Conservation (phyloP, 2,329 filamentous ascomycete genomes). For the Penicillium freii region DNA sequence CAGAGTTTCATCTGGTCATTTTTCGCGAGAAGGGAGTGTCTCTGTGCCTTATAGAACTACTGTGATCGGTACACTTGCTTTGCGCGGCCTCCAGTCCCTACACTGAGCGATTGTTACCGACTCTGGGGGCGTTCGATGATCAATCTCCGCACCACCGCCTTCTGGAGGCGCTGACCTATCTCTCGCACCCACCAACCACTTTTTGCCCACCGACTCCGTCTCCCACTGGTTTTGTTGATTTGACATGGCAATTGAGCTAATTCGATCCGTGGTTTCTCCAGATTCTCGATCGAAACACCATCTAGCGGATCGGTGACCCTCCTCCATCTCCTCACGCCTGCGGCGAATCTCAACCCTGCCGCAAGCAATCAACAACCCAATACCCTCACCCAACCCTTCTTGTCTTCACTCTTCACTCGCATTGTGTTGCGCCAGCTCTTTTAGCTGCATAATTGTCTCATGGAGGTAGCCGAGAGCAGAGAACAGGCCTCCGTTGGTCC, state of each 20-base stretch:
- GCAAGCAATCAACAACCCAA: conserved; percentile 17
- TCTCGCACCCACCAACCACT: conserved; percentile 21
- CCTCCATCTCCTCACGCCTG: conserved; percentile 16
- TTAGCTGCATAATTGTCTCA: conserved; percentile 19
- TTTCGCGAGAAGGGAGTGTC: not conserved
- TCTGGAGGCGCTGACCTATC: conserved; percentile 29
- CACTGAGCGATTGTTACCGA: conserved; percentile 24
- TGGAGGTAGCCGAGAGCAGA: conserved; percentile 43
- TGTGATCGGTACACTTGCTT: conserved; percentile 11
- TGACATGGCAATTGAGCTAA: conserved; percentile 30
- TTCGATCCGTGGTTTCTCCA: conserved; percentile 21
- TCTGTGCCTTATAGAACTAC: not conserved
- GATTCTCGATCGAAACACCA: conserved; percentile 15
- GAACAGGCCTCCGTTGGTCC: conserved; percentile 37
- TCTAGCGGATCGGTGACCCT: conserved; percentile 21
- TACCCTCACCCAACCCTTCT: not conserved
- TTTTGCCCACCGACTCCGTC: conserved; percentile 16
- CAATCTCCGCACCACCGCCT: conserved; percentile 43
- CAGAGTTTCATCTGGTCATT: conserved; percentile 2
- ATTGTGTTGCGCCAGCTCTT: conserved; percentile 1
- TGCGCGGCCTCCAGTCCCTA: conserved; percentile 24
- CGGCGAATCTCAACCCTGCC: conserved; percentile 18
- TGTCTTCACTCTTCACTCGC: not conserved
- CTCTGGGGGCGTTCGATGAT: conserved; percentile 34
- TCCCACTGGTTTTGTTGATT: conserved; percentile 6